These are phyloP conservation scores for Metschnikowia peoriensis DNA, from an alignment of 805 yeast species.

Conservation along the genomic window DNA sequence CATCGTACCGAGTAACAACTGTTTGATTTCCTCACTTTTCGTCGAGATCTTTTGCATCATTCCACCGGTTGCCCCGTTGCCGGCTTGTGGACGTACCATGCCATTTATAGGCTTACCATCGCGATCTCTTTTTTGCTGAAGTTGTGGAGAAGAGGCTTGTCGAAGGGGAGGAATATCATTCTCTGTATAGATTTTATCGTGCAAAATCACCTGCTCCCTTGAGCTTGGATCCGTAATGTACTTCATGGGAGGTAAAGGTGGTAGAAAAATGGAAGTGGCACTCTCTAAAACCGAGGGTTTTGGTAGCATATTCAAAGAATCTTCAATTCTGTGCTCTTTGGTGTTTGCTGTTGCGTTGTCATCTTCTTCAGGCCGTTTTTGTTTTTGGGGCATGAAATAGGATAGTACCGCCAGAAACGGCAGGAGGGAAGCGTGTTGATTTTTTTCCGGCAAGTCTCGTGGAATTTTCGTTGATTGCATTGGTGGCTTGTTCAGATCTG, in stretches of 20 bases:
- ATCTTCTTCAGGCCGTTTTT: slow-evolving; percentile 13
- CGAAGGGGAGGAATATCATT: slow-evolving; percentile 41
- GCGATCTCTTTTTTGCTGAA: neutral
- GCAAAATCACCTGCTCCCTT: slow-evolving; percentile 69
- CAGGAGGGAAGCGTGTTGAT: slow-evolving; percentile 18
- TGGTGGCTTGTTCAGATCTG: neutral
- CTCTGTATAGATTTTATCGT: slow-evolving; percentile 73
- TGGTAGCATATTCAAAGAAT: slow-evolving; percentile 41
- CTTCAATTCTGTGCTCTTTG: slow-evolving; percentile 1
- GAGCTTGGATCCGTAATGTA: slow-evolving; percentile 66
- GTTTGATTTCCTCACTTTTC: slow-evolving; percentile 18
- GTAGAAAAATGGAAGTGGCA: slow-evolving; percentile 71
- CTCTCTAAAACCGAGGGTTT: slow-evolving; percentile 76
- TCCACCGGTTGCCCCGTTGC: slow-evolving; percentile 9
- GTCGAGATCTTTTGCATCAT: slow-evolving; percentile 16
- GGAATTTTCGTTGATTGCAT: slow-evolving; percentile 20
- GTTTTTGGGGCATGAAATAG: slow-evolving; percentile 44
- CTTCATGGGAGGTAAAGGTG: slow-evolving; percentile 72
- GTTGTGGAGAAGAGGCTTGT: neutral
- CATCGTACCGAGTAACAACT: slow-evolving; percentile 16
- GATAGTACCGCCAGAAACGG: slow-evolving; percentile 39
- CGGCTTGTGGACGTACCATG: neutral
- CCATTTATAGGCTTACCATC: neutral
- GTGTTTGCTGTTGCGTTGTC: slow-evolving; percentile 5
- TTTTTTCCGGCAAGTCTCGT: slow-evolving; percentile 14